Base-by-base conservation (phyloP, 306 rosid genomes). In the Oxytropis ochrocephala region DNA sequence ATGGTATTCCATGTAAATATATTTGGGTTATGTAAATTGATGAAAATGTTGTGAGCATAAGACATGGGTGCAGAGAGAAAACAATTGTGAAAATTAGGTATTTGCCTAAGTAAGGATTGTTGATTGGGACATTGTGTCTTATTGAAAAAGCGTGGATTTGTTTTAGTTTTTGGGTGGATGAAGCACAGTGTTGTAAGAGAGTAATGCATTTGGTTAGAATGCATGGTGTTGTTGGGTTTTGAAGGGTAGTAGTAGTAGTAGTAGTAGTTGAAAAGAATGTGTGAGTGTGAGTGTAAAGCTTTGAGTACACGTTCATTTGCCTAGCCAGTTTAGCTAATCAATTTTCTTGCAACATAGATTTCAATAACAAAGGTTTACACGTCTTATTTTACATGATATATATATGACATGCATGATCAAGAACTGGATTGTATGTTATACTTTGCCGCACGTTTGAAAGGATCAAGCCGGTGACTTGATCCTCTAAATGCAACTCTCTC, bases 101-200 rank as follows among this genome's bases (percentile, higher is more conserved):
- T 27, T 85, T 85, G 11, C 86, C 89, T 65, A 85, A 73, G 33
- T 76, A 79, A 57, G 84, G 84, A 81, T 81, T 73, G 47, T 72
- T 17, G 54, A 73, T 51, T 44, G 84, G 63, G 72, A 79, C 86
- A 61, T 70, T 73, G 39, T 76, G 84, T 47, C 86, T 73, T 2
- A 85, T 41, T 52, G 89, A 81, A 52, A 81, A 85, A n/a, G 89
- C 84, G 39, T 85, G 89, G 29, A 85, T 79, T 74, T 85, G 86
- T 65, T 67, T 81, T 1, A 85, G 72, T 70, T 79, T 85, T 73
- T 59, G 35, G 41, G 18, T 69, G 64, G 89, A 85, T n/a, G 84
- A 73, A 44, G 84, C 82, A 41, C 86, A 79, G 1, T 50, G 38
- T 75, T 81, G 89, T 71, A 85, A 60, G n/a, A 79, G 82, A 5